Conservation (phyloP, 805 yeast species). For the Candida gorgasii region DNA sequence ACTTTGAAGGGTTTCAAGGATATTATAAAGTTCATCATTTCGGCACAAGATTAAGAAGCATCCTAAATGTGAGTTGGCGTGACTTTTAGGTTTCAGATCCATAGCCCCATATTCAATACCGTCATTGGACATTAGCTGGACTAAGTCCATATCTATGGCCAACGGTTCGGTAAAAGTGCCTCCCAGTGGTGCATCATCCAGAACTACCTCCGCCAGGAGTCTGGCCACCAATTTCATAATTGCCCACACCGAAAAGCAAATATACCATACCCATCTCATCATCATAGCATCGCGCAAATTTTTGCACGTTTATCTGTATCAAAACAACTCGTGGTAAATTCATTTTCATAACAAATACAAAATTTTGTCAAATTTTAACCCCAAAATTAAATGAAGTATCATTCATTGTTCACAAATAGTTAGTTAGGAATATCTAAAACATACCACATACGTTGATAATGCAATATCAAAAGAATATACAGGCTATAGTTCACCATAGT, state of each 20-base stretch:
- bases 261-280: constrained; percentile 5
- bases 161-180: too few relatives aligned
- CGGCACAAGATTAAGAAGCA: constrained; percentile 65
- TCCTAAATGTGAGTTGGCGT: too few relatives aligned
- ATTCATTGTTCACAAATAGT: neutral
- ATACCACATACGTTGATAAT: too few relatives aligned
- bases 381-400: neutral
- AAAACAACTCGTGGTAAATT: constrained; percentile 4
- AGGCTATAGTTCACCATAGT: neutral
- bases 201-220: too few relatives aligned
- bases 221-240: too few relatives aligned
- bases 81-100: too few relatives aligned
- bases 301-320: constrained; percentile 8
- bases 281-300: constrained; percentile 5
- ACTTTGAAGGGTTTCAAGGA: constrained; percentile 59
- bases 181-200: too few relatives aligned
- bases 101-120: too few relatives aligned
- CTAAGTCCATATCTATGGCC: too few relatives aligned
- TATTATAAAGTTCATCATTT: constrained; percentile 58
- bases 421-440: neutral
- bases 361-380: constrained; percentile 1
- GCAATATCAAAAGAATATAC: constrained; percentile 5
- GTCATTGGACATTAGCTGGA: too few relatives aligned
- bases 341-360: neutral
- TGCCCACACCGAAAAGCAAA: too few relatives aligned